phyloP scores from a whole-genome alignment of 148 eudicot species.

The Talinum fruticosum region DNA sequence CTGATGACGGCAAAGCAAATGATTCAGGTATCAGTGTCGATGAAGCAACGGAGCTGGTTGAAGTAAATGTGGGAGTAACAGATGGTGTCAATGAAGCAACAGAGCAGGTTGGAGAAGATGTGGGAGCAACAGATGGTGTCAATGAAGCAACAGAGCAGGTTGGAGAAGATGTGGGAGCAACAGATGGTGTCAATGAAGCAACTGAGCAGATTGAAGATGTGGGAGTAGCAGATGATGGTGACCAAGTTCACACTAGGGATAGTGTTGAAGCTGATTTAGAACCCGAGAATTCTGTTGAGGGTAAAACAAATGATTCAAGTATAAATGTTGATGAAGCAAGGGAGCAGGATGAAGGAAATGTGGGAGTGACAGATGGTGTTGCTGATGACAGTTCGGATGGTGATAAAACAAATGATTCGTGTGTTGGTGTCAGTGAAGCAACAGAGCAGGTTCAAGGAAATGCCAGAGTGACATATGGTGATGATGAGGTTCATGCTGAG shows the following conservation, averaged over 20 bases:
- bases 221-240: background rate
- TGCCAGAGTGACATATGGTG: background rate
- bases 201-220: no score
- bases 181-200: background rate
- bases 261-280: background rate
- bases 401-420: background rate
- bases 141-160: background rate
- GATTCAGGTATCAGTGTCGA: background rate
- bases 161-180: background rate
- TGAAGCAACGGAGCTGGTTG: background rate
- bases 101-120: background rate
- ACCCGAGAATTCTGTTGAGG: background rate
- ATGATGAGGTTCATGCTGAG: background rate
- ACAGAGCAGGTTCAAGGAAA: background rate
- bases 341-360: background rate
- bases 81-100: background rate
- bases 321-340: background rate
- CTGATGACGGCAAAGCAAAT: background rate
- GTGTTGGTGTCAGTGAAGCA: background rate
- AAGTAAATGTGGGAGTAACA: background rate
- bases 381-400: background rate
- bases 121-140: background rate
- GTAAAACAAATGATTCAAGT: background rate
- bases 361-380: background rate
- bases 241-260: background rate